These are phyloP conservation scores for Talaromyces proteolyticus DNA, from an alignment of 495 filamentous ascomycete genomes.

Conservation along the genomic window DNA sequence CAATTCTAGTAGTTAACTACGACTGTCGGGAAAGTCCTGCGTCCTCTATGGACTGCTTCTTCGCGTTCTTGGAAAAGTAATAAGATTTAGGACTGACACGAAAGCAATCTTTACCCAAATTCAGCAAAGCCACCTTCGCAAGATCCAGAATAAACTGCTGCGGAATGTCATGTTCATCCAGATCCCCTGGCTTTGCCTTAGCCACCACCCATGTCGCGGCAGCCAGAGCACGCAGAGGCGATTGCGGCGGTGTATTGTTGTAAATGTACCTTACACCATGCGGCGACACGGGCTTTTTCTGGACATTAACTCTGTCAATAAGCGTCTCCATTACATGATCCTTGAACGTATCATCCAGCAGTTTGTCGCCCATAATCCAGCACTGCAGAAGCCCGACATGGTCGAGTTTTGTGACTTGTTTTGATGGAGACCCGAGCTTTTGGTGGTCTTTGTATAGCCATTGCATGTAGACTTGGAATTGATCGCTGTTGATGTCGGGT, in stretches of 20 bases:
- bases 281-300: background rate
- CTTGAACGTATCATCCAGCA: background rate
- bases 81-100: too few species aligned
- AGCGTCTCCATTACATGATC: background rate
- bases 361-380: background rate
- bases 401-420: background rate
- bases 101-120: background rate
- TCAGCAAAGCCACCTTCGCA: too few species aligned
- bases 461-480: background rate
- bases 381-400: background rate
- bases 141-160: too few species aligned
- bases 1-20: too few species aligned
- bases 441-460: background rate
- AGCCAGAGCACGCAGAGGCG: too few species aligned
- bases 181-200: too few species aligned
- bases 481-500: background rate
- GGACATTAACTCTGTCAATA: background rate
- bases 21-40: too few species aligned
- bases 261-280: too few species aligned
- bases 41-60: too few species aligned
- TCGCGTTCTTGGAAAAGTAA: background rate
- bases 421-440: background rate
- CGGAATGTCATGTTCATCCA: too few species aligned
- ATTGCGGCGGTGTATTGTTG: background rate
- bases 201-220: too few species aligned